A percentile compares a stretch with the other conserved stretches of the same genome.
These are phyloP conservation scores for Mortierella sp. DNA, from an alignment of 371 early-diverging fungal species.

Conservation along the genomic window DNA sequence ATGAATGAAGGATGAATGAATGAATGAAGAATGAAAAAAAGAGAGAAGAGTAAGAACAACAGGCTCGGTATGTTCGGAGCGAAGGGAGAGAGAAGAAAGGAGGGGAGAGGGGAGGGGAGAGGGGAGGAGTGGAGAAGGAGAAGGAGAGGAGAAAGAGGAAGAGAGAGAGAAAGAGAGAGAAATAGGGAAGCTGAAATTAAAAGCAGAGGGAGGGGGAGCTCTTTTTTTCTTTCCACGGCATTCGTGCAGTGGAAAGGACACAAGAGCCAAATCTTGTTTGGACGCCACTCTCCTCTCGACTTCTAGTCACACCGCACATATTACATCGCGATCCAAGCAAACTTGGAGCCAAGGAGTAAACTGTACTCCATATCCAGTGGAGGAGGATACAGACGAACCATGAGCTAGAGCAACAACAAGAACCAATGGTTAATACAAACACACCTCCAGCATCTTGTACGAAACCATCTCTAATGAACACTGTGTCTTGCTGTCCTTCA, in stretches of 20 bases:
- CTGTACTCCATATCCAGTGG: too few species aligned
- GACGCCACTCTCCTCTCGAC: neutral
- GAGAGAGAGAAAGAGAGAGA: neutral
- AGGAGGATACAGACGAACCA: too few species aligned
- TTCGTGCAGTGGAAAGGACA: neutral
- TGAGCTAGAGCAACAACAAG: neutral
- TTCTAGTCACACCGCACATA: neutral
- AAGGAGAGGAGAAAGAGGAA: neutral
- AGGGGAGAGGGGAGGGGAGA: neutral
- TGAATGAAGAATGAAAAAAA: neutral
- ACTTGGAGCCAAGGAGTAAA: neutral
- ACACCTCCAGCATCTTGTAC: neutral
- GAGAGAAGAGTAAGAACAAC: neutral
- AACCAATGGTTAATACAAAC: neutral
- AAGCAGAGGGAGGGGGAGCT: too few species aligned
- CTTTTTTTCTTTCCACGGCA: conserved; percentile 6
- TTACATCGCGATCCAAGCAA: too few species aligned
- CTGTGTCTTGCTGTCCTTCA: too few species aligned
- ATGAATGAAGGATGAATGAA: neutral
- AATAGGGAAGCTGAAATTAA: neutral
- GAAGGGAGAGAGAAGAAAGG: neutral
- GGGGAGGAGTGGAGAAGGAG: neutral
- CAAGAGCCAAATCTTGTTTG: neutral
- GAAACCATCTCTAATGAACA: neutral
- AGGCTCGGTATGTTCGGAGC: neutral